These are phyloP conservation scores for Chrysanthemum seticuspe DNA, from an alignment of 129 eudicot genomes.

Conservation along the genomic window DNA sequence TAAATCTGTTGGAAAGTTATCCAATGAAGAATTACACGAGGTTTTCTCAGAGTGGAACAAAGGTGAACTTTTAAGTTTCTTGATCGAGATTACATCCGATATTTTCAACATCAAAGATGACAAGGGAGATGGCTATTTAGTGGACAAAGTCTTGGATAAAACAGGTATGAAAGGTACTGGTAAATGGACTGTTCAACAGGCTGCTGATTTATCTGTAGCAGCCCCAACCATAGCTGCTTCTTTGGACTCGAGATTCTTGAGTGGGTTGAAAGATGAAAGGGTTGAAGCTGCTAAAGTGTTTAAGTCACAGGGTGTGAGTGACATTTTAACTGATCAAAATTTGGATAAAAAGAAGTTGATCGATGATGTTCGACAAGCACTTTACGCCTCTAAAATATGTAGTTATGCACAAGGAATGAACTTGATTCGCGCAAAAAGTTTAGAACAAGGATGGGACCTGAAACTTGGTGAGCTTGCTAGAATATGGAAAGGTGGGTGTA, in stretches of 20 bases:
- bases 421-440: slow-evolving; percentile 51
- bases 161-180: slow-evolving; percentile 52
- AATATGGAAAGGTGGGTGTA: slow-evolving; percentile 57
- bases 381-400: slow-evolving; percentile 46
- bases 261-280: slow-evolving; percentile 44
- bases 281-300: slow-evolving; percentile 33
- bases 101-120: slow-evolving; percentile 41
- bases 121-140: slow-evolving; percentile 41
- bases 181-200: slow-evolving; percentile 51
- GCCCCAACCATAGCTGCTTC: slow-evolving; percentile 46
- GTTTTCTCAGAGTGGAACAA: slow-evolving; percentile 43
- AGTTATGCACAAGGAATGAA: slow-evolving; percentile 57
- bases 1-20: slow-evolving; percentile 41
- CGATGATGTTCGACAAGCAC: slow-evolving; percentile 43
- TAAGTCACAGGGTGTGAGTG: slow-evolving; percentile 19
- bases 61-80: slow-evolving; percentile 42
- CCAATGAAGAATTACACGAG: slow-evolving; percentile 35
- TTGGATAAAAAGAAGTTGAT: slow-evolving; percentile 41
- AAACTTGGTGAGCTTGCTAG: slow-evolving; percentile 52
- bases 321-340: slow-evolving; percentile 25
- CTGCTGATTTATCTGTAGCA: slow-evolving; percentile 39
- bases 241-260: slow-evolving; percentile 44
- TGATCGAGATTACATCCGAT: slow-evolving; percentile 44
- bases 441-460: slow-evolving; percentile 47
- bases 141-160: slow-evolving; percentile 42